A percentile compares a stretch with the other conserved stretches of the same genome.
Evolutionary conservation across 495 filamentous ascomycete species (phyloP).

Genomic region (Cladorrhinum samala): DNA sequence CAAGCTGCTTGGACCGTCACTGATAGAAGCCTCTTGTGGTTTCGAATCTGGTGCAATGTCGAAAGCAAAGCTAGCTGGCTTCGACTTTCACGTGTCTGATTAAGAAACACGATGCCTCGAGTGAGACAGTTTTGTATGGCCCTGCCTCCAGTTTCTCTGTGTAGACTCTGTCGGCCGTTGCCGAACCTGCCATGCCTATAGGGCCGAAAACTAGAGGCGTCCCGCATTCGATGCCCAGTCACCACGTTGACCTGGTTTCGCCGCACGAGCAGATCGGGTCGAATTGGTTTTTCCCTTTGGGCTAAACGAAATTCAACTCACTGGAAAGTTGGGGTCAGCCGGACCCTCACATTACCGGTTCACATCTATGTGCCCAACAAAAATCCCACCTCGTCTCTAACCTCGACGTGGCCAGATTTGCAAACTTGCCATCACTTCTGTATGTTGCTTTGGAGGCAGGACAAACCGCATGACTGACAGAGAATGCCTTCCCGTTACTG

Average conservation of each 20-base stretch:
- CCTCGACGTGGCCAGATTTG: background rate
- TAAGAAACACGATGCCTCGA: conserved; percentile 10
- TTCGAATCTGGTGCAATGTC: conserved; percentile 6
- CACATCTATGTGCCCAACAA: background rate
- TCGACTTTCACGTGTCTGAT: conserved; percentile 24
- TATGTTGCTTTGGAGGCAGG: conserved; percentile 1
- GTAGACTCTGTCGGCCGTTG: conserved; percentile 28
- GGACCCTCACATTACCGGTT: background rate
- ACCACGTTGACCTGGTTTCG: conserved; percentile 9
- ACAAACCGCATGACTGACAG: conserved; percentile 12
- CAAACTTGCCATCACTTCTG: background rate
- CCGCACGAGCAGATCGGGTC: conserved; percentile 2
- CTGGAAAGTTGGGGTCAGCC: background rate
- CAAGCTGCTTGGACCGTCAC: too few species aligned
- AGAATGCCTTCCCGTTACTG: conserved; percentile 12
- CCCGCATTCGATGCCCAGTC: conserved; percentile 13
- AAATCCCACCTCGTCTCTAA: background rate
- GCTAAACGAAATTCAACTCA: background rate
- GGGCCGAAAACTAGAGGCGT: conserved; percentile 23
- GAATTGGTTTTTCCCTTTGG: background rate
- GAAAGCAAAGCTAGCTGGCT: conserved; percentile 5
- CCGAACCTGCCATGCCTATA: conserved; percentile 29
- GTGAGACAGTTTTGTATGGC: conserved; percentile 22
- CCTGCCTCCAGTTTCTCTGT: conserved; percentile 23
- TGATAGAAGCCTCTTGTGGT: too few species aligned